Conservation (phyloP, 73 alveolate genomes). For the Tetrahymena borealis region DNA sequence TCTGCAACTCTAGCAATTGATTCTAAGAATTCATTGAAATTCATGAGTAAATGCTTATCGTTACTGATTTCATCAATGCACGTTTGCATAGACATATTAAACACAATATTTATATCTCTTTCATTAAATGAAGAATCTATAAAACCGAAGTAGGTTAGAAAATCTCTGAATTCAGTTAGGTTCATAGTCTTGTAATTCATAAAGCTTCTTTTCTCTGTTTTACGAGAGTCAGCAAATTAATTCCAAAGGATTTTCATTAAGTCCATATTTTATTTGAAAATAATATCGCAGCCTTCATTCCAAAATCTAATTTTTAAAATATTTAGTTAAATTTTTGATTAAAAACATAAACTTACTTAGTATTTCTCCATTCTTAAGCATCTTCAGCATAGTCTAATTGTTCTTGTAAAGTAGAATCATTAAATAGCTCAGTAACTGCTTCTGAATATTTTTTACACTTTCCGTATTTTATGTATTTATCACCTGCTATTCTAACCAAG, state of each 20-base stretch:
- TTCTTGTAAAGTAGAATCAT: slow-evolving; percentile 4
- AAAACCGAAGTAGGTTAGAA: neutral
- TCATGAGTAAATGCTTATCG: slow-evolving; percentile 22
- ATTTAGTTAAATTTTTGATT: neutral
- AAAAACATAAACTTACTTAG: neutral
- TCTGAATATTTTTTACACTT: slow-evolving; percentile 3
- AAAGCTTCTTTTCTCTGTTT: neutral
- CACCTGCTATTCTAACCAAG: slow-evolving; percentile 32
- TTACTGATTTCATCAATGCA: slow-evolving; percentile 25
- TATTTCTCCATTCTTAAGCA: slow-evolving; percentile 34
- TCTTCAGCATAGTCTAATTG: slow-evolving; percentile 6
- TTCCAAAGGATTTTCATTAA: neutral
- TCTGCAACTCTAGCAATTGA: slow-evolving; percentile 40
- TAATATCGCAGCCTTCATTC: slow-evolving; percentile 31
- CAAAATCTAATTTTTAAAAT: neutral
- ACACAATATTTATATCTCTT: slow-evolving; percentile 30
- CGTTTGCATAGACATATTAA: slow-evolving; percentile 13
- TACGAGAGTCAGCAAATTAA: neutral
- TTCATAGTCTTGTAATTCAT: neutral
- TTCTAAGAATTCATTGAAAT: slow-evolving; percentile 32
- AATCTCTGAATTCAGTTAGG: neutral
- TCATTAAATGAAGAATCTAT: slow-evolving; percentile 15
- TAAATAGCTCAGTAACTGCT: slow-evolving; percentile 10
- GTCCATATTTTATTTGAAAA: neutral
- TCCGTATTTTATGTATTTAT: slow-evolving; percentile 16